Evolutionary conservation across 2,329 filamentous ascomycete genomes (phyloP).

Genomic region (Clonostachys solani): DNA sequence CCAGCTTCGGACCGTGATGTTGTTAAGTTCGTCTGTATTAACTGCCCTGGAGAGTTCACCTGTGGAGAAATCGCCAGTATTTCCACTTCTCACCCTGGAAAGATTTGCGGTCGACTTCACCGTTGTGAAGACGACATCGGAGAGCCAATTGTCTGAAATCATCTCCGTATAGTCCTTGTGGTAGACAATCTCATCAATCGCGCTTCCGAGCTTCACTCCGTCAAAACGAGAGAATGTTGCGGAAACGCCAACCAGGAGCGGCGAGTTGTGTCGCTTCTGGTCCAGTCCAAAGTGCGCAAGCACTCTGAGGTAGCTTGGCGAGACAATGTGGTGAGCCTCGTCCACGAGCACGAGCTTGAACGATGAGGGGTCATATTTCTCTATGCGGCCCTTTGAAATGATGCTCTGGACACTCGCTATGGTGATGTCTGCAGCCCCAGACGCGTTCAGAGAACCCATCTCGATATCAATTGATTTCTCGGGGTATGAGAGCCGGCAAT

Average conservation of each 20-base stretch:
- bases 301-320: constrained; percentile 69
- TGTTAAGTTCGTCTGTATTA: constrained; percentile 77
- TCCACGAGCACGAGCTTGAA: constrained; percentile 95
- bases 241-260: constrained; percentile 83
- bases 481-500: constrained; percentile 80
- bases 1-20: constrained; percentile 84
- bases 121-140: constrained; percentile 90
- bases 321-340: constrained; percentile 95
- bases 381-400: constrained; percentile 68
- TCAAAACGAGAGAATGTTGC: constrained; percentile 78
- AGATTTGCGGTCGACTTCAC: constrained; percentile 81
- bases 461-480: constrained; percentile 81
- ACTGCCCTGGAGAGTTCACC: constrained; percentile 75
- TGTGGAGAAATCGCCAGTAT: constrained; percentile 71
- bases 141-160: constrained; percentile 86
- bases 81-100: constrained; percentile 58
- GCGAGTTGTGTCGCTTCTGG: constrained; percentile 32
- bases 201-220: constrained; percentile 74
- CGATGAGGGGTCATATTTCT: constrained; percentile 71
- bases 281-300: constrained; percentile 76
- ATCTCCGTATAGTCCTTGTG: constrained; percentile 70
- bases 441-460: constrained; percentile 76
- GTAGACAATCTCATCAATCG: constrained; percentile 94
- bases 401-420: constrained; percentile 88
- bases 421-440: constrained; percentile 84